These are phyloP conservation scores for Mortierella antarctica DNA, from an alignment of 192 early-diverging fungal genomes.

Conservation along the genomic window DNA sequence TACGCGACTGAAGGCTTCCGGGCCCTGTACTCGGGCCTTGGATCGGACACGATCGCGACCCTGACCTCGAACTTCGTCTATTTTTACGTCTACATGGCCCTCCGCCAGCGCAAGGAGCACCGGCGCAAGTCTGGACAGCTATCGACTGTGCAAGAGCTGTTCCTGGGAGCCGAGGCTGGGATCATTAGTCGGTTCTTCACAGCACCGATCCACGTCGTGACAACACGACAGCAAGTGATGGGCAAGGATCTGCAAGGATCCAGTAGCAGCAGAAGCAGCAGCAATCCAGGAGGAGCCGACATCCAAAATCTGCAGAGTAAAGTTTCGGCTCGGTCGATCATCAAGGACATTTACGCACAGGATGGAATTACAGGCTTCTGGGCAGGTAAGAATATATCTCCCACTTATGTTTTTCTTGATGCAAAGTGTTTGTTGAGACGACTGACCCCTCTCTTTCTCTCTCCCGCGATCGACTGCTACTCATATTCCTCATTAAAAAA, in stretches of 20 bases:
- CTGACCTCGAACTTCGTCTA: constrained; percentile 63
- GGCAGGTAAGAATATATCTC: constrained; percentile 19
- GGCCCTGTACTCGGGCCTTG: constrained; percentile 58
- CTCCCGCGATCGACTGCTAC: too few species aligned
- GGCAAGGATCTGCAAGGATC: constrained; percentile 17
- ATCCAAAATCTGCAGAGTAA: not conserved
- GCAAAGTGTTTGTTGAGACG: too few species aligned
- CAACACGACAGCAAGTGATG: constrained; percentile 59
- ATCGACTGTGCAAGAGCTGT: constrained; percentile 58
- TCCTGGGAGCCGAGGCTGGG: constrained; percentile 63
- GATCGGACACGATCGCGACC: constrained; percentile 60
- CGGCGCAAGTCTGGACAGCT: constrained; percentile 52
- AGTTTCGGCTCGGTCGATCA: constrained; percentile 47
- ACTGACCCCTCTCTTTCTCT: too few species aligned
- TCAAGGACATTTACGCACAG: constrained; percentile 50
- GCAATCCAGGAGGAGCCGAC: not conserved
- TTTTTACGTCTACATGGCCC: constrained; percentile 61
- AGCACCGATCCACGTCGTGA: constrained; percentile 60
- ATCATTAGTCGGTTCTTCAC: constrained; percentile 62
- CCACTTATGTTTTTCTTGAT: too few species aligned
- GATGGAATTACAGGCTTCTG: constrained; percentile 62
- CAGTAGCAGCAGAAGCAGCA: not conserved
- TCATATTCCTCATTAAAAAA: too few species aligned
- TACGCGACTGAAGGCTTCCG: constrained; percentile 53
- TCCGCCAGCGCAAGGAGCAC: constrained; percentile 58